Base-by-base conservation (phyloP, 2,329 filamentous ascomycete species). In the Fusarium paranaense region DNA sequence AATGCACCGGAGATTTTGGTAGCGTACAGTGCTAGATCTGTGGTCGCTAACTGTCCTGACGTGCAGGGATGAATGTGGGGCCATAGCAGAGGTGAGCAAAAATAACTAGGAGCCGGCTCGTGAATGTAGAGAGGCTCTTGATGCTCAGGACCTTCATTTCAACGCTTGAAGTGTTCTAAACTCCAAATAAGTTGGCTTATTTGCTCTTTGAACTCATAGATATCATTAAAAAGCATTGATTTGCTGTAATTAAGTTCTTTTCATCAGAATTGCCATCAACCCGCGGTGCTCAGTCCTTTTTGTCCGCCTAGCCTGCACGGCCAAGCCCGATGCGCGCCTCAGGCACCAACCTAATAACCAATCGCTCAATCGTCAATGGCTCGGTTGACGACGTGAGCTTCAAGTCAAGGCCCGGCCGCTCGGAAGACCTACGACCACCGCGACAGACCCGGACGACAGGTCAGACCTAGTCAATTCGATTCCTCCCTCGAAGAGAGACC, bases 281-380 rank as follows among this genome's bases (percentile, higher is more conserved):
- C 3, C 6, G 5, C 6, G 9, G 45, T 50, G 22, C 16, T 11
- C 25, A 11, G 3, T 13, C 27, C 47, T 52, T 52, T 52, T 40
- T 37, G 35, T 37, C 33, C 16, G 4, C 25, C 25, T 9, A 22
- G n/a, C n/a, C 14, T n/a, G 18, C 16, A 32, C 45, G 20, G 64
- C 47, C 22, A 22, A 25, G 37, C 32, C 16, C 7, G 16, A 11
- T 30, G 20, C 7, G 9, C 16, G 75, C 78, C 78, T 80, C 69
- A 80, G 78, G 78, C 78, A 79, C 13, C 58, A 70, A 64, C 20
- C 20, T 20, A 50, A 74, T 78, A 76, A 69, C 75, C 76, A 80
- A 79, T 79, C 59, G 62, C 75, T 76, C 64, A 69, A 72, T 74
- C 71, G 76, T 73, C 78, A 79, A 79, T 79, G 77, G 77, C 67